A percentile compares a stretch with the other conserved stretches of the same genome.
Conservation (phyloP, 1,284 basidiomycete genomes). For the Pseudozyma flocculosa region DNA sequence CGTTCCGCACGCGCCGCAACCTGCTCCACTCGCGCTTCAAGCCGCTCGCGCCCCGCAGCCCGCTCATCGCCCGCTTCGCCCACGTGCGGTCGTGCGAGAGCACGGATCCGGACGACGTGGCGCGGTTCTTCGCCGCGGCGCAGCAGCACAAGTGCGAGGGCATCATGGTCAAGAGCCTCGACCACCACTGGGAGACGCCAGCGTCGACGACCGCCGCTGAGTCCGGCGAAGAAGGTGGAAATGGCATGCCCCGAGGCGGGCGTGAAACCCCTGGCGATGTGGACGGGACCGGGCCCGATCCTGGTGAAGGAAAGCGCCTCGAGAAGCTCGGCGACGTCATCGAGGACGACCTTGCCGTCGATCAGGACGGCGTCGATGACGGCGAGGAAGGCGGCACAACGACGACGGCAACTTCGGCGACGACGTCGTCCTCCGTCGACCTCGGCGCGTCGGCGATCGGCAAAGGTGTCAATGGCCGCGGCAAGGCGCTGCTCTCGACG, state of each 20-base stretch:
- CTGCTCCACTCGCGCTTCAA: conserved; percentile 65
- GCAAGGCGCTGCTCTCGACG: conserved; percentile 77
- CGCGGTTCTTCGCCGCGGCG: conserved; percentile 76
- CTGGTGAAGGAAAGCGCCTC: conserved; percentile 1
- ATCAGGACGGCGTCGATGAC: conserved; percentile 32
- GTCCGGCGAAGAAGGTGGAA: too few species aligned
- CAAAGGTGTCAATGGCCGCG: conserved; percentile 55
- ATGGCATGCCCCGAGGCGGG: too few species aligned
- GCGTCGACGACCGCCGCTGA: conserved; percentile 3
- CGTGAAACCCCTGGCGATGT: too few species aligned
- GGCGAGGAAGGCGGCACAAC: conserved; percentile 12
- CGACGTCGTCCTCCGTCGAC: conserved; percentile 8
- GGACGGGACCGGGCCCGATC: neutral
- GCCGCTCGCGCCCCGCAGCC: conserved; percentile 58
- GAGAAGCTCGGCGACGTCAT: conserved; percentile 45
- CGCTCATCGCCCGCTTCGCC: conserved; percentile 67
- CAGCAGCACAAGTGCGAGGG: conserved; percentile 84
- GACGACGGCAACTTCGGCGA: conserved; percentile 48
- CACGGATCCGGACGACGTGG: conserved; percentile 66
- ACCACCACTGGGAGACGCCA: conserved; percentile 43
- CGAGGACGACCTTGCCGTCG: conserved; percentile 41
- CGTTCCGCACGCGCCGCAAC: conserved; percentile 73
- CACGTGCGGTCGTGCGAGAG: conserved; percentile 80
- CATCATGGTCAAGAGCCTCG: conserved; percentile 83
- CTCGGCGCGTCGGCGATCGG: conserved; percentile 11